Evolutionary conservation across 768 basidiomycete species (phyloP).

Genomic region (Serendipita sp.): DNA sequence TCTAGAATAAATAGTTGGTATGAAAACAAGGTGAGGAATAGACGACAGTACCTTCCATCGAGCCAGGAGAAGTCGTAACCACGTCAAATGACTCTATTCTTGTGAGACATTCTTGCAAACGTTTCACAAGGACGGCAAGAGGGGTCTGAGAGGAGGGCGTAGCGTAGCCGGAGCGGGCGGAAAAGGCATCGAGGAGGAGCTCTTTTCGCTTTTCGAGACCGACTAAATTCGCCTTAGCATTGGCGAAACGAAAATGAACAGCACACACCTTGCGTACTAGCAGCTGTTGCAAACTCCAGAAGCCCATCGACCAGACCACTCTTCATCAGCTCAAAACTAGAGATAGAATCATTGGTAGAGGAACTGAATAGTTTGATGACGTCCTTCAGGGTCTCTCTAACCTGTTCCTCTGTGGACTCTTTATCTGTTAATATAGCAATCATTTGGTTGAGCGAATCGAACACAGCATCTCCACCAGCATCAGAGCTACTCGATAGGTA

Average conservation of each 20-base stretch:
- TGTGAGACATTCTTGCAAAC: constrained; percentile 87
- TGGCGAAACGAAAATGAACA: neutral
- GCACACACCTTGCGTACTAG: constrained; percentile 38
- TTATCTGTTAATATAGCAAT: constrained; percentile 45
- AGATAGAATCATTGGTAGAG: constrained; percentile 45
- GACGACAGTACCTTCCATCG: constrained; percentile 46
- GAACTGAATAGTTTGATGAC: constrained; percentile 70
- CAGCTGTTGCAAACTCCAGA: constrained; percentile 62
- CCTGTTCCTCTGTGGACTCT: constrained; percentile 43
- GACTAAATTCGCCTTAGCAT: constrained; percentile 29
- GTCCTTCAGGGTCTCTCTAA: constrained; percentile 45
- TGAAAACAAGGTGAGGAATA: neutral
- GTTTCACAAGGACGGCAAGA: constrained; percentile 74
- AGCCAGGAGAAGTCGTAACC: constrained; percentile 62
- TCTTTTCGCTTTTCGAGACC: constrained; percentile 48
- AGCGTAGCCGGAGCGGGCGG: constrained; percentile 29
- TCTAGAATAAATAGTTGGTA: constrained; percentile 27
- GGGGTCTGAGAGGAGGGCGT: constrained; percentile 32
- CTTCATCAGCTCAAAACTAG: constrained; percentile 89
- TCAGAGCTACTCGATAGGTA: constrained; percentile 30
- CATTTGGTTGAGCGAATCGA: constrained; percentile 32
- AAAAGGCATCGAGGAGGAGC: constrained; percentile 65
- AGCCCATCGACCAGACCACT: constrained; percentile 84
- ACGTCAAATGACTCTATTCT: constrained; percentile 94
- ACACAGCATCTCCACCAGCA: constrained; percentile 41